These are phyloP conservation scores for Acanthamoeba rhysodes DNA, from an alignment of 208 protist species.

Conservation along the genomic window DNA sequence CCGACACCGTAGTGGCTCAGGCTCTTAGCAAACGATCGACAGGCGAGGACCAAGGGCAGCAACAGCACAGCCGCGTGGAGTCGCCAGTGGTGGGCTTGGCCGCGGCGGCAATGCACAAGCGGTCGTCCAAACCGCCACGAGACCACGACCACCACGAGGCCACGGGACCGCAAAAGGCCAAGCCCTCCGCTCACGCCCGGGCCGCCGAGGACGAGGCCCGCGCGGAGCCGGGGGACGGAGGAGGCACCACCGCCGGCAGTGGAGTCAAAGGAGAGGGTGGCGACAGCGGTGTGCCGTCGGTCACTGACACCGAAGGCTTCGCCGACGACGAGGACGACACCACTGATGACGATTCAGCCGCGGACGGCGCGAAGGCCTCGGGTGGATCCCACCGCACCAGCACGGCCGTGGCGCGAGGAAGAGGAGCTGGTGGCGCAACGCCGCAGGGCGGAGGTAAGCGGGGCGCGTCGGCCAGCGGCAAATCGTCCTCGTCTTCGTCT, in stretches of 20 bases:
- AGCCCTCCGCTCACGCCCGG: background rate
- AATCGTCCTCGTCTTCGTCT: background rate
- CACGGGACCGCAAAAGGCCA: background rate
- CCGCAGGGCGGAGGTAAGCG: background rate
- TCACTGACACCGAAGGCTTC: slow-evolving; percentile 52
- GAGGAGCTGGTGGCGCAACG: background rate
- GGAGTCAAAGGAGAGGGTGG: background rate
- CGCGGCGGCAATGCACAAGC: no score
- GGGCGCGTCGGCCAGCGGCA: background rate
- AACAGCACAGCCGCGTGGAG: no score
- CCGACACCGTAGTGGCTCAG: no score
- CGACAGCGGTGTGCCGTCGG: background rate
- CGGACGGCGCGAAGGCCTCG: background rate
- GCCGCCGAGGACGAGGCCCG: background rate
- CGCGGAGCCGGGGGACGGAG: background rate
- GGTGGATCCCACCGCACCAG: background rate
- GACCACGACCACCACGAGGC: background rate
- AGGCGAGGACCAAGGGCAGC: no score
- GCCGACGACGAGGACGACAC: slow-evolving; percentile 46
- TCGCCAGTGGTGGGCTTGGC: no score
- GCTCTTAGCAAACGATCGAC: no score
- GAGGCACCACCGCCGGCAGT: background rate
- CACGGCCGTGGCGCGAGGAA: background rate
- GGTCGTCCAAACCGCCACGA: background rate
- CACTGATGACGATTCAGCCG: background rate